A percentile compares a stretch with the other conserved stretches of the same genome.
Conservation (phyloP, 176 grass and related monocot genomes). For the Carex cristatella region DNA sequence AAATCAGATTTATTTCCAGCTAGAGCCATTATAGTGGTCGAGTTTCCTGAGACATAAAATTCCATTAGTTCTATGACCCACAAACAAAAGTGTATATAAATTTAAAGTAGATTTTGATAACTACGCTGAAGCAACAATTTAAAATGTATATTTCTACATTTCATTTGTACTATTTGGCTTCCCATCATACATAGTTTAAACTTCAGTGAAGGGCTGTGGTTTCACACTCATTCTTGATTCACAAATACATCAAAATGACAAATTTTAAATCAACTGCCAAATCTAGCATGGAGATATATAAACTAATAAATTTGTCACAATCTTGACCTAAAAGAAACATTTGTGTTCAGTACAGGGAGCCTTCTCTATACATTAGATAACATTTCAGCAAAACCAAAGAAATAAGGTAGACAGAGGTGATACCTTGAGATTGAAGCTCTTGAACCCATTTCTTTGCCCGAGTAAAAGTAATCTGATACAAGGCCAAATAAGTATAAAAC, state of each 20-base stretch:
- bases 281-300: neutral
- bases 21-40: constrained; percentile 82
- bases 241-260: neutral
- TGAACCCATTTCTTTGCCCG: constrained; percentile 89
- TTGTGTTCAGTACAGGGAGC: neutral
- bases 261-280: neutral
- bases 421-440: constrained; percentile 95
- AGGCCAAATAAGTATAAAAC: neutral
- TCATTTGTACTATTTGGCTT: neutral
- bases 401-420: neutral
- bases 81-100: neutral
- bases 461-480: constrained; percentile 25
- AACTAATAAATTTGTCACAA: neutral
- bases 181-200: neutral
- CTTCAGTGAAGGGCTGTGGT: neutral
- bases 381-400: neutral
- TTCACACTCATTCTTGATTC: neutral
- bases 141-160: neutral
- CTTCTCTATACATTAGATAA: neutral
- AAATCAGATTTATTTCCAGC: constrained; percentile 95
- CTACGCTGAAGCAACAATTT: neutral
- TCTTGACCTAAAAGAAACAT: neutral
- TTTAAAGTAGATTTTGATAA: neutral
- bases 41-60: constrained; percentile 45
- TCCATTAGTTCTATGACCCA: neutral